Evolutionary conservation across 495 filamentous ascomycete species (phyloP).

Genomic region (Aspergillus leporis): DNA sequence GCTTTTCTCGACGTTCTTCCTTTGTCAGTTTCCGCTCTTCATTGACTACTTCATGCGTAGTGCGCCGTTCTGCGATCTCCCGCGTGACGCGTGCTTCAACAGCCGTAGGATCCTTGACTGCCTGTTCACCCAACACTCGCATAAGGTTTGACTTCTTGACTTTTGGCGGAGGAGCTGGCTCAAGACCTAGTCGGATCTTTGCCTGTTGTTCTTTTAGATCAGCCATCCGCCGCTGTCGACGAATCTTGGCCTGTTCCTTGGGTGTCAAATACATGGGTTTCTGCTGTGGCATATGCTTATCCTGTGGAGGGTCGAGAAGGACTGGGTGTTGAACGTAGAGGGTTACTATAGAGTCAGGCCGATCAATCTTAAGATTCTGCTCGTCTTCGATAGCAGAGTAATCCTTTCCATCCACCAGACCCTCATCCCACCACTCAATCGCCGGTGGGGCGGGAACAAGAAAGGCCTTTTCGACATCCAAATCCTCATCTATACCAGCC

Average conservation of each 20-base stretch:
- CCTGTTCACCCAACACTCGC: constrained; percentile 95
- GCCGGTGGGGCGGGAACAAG: constrained; percentile 79
- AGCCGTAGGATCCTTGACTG: constrained; percentile 95
- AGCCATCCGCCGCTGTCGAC: constrained; percentile 86
- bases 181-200: constrained; percentile 87
- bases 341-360: constrained; percentile 81
- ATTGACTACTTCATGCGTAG: constrained; percentile 75
- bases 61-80: constrained; percentile 82
- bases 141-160: constrained; percentile 95
- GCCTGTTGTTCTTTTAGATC: constrained; percentile 94
- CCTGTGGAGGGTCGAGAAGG: constrained; percentile 86
- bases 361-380: constrained; percentile 70
- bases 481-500: constrained; percentile 86
- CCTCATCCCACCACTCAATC: constrained; percentile 98
- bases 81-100: constrained; percentile 91
- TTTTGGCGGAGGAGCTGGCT: constrained; percentile 87
- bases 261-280: constrained; percentile 93
- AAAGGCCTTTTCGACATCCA: constrained; percentile 86
- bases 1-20: constrained; percentile 84
- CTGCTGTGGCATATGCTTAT: constrained; percentile 71
- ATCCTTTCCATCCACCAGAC: constrained; percentile 67
- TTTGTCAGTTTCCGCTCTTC: constrained; percentile 89
- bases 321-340: constrained; percentile 91
- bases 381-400: constrained; percentile 68
- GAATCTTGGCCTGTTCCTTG: constrained; percentile 87